These are phyloP conservation scores for Oropetium thomaeum DNA, from an alignment of 176 grass and related monocot genomes.

Conservation along the genomic window DNA sequence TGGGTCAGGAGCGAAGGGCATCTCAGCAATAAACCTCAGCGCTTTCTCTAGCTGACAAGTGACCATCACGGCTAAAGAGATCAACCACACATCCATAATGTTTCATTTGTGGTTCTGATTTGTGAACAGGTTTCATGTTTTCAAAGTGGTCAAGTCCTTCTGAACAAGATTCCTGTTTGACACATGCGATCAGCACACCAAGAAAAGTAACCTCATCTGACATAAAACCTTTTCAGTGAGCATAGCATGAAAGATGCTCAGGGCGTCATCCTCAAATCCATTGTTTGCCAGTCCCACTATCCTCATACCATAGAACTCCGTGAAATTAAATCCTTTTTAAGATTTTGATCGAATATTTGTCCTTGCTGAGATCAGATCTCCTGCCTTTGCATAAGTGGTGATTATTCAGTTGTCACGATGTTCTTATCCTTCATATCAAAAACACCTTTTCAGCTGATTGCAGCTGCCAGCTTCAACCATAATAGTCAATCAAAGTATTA, in stretches of 20 bases:
- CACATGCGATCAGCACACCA: constrained; percentile 42
- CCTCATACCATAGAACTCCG: constrained; percentile 58
- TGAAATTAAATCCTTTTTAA: constrained; percentile 52
- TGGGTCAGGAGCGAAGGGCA: constrained; percentile 37
- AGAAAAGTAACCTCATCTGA: constrained; percentile 47
- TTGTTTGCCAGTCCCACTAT: constrained; percentile 52
- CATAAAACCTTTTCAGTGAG: constrained; percentile 29
- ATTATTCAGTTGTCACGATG: constrained; percentile 39
- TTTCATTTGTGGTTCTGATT: constrained; percentile 48
- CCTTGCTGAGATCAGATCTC: constrained; percentile 42
- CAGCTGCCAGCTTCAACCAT: constrained; percentile 27
- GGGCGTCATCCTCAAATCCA: constrained; percentile 26
- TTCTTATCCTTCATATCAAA: constrained; percentile 47
- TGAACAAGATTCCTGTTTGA: constrained; percentile 29
- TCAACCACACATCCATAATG: constrained; percentile 46
- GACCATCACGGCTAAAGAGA: constrained; percentile 44
- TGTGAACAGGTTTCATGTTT: constrained; percentile 42
- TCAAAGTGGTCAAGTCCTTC: constrained; percentile 42
- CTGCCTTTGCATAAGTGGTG: constrained; percentile 42
- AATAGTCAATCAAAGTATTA: constrained; percentile 53
- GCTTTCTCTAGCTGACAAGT: constrained; percentile 37
- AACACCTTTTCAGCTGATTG: constrained; percentile 43
- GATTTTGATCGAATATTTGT: constrained; percentile 48
- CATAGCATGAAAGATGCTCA: constrained; percentile 37
- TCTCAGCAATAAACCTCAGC: constrained; percentile 36